Percentiles rank a stretch among this genome's conserved stretches.
These are phyloP conservation scores for Colletotrichum neosansevieriae DNA, from an alignment of 2,329 filamentous ascomycete genomes.

Conservation along the genomic window DNA sequence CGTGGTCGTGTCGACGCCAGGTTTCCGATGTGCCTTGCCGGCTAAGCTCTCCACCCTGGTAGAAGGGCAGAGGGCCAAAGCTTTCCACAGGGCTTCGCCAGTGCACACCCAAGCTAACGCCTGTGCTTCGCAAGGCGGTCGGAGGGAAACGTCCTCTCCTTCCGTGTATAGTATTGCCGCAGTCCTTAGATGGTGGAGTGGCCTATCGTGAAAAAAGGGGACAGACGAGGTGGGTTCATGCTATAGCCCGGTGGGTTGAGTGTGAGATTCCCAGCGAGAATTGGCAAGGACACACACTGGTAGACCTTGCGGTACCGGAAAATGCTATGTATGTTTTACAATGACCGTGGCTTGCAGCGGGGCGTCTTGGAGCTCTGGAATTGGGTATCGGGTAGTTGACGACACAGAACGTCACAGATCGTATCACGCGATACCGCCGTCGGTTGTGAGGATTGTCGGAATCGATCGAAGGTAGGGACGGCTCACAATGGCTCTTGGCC, in stretches of 20 bases:
- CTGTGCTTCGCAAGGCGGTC: constrained; percentile 25
- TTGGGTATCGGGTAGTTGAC: constrained; percentile 14
- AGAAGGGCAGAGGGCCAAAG: constrained; percentile 37
- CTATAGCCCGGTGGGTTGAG: constrained; percentile 1
- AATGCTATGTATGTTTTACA: not conserved
- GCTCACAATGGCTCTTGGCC: not conserved
- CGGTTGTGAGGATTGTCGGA: not conserved
- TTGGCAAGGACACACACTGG: no score
- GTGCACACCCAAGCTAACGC: constrained; percentile 25
- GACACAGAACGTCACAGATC: constrained; percentile 29
- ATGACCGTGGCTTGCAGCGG: constrained; percentile 15
- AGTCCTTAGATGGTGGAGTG: constrained; percentile 4
- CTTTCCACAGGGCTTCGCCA: constrained; percentile 26
- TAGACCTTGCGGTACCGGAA: not conserved
- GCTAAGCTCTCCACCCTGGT: constrained; percentile 34
- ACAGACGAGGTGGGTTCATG: constrained; percentile 8
- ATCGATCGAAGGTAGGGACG: not conserved
- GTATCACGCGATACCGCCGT: constrained; percentile 21
- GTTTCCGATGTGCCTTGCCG: constrained; percentile 33
- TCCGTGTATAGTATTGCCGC: not conserved
- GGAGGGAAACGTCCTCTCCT: constrained; percentile 30
- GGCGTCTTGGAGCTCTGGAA: constrained; percentile 12
- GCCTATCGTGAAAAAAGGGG: not conserved
- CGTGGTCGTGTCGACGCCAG: constrained; percentile 41
- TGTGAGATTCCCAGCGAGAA: not conserved